A percentile compares a stretch with the other conserved stretches of the same genome.
Conservation (phyloP, 305 asterid species). For the Monarda citriodora region DNA sequence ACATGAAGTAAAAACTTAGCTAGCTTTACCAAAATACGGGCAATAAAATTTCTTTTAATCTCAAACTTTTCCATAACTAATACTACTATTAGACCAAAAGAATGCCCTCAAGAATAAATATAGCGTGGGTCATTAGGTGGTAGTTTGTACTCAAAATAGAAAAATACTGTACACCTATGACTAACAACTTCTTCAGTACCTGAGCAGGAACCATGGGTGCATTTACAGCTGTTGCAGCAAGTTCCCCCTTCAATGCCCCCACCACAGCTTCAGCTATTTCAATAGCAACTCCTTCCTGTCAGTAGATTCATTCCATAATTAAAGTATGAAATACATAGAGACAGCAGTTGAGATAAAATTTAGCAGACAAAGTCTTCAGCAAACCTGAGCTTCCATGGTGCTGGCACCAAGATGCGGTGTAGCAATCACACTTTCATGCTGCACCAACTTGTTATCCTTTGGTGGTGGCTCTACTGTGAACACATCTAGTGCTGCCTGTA, state of each 20-base stretch:
- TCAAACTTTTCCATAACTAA: slow-evolving; percentile 3
- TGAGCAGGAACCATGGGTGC: slow-evolving; percentile 99
- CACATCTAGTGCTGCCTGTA: slow-evolving; percentile 98
- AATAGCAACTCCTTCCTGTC: slow-evolving; percentile 98
- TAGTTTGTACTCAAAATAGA: not conserved
- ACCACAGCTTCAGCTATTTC: slow-evolving; percentile 99
- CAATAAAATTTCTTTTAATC: not conserved
- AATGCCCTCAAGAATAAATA: not conserved
- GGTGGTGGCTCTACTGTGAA: slow-evolving; percentile 94
- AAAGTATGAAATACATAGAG: slow-evolving; percentile 6
- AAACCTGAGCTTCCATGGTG: slow-evolving; percentile 98
- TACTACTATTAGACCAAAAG: not conserved
- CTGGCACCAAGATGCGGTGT: slow-evolving; percentile 99
- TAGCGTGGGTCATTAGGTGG: not conserved
- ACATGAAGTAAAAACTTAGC: slow-evolving; percentile 2
- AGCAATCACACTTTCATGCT: slow-evolving; percentile 71
- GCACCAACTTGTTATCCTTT: slow-evolving; percentile 85
- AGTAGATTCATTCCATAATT: slow-evolving; percentile 12
- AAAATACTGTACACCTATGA: not conserved
- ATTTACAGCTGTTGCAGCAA: slow-evolving; percentile 97
- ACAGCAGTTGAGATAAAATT: not conserved
- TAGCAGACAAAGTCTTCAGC: slow-evolving; percentile 12
- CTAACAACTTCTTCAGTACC: slow-evolving; percentile 37
- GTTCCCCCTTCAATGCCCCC: slow-evolving; percentile 97
- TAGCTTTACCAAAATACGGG: not conserved